Evolutionary conservation across 805 yeast genomes (phyloP).

Genomic region (Peterozyma xylosa): DNA sequence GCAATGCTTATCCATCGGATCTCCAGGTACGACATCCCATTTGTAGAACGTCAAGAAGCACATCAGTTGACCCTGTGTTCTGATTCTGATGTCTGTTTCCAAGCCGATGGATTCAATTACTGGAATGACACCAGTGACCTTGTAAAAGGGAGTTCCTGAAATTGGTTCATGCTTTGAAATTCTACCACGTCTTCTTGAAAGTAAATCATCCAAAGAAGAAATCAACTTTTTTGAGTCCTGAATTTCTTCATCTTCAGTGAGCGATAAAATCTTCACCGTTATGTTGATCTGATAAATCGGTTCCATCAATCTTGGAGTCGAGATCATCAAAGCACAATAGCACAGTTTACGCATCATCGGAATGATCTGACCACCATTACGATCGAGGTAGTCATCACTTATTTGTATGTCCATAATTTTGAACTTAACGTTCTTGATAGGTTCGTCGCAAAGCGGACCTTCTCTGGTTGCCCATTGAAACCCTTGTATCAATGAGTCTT

Average conservation of each 20-base stretch:
- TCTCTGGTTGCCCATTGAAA: constrained; percentile 77
- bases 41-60: constrained; percentile 56
- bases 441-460: constrained; percentile 92
- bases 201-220: constrained; percentile 19
- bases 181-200: constrained; percentile 67
- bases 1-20: constrained; percentile 69
- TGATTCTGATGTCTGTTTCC: constrained; percentile 75
- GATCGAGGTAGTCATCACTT: constrained; percentile 36
- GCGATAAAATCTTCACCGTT: constrained; percentile 25
- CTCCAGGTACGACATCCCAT: constrained; percentile 85
- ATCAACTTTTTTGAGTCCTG: constrained; percentile 3
- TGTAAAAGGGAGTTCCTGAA: constrained; percentile 65
- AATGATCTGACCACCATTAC: constrained; percentile 64
- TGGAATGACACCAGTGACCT: constrained; percentile 62
- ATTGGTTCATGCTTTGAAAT: constrained; percentile 41
- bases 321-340: constrained; percentile 69
- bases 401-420: constrained; percentile 56
- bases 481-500: constrained; percentile 61
- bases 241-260: constrained; percentile 38
- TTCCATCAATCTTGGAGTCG: constrained; percentile 74
- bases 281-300: constrained; percentile 64
- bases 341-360: constrained; percentile 83
- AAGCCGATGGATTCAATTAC: constrained; percentile 88
- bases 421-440: constrained; percentile 63
- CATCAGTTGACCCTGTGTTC: constrained; percentile 73